Evolutionary conservation across 805 yeast genomes (phyloP), one percentile per base, ranked within the genome.

Genomic region (Candida multigemmis): DNA sequence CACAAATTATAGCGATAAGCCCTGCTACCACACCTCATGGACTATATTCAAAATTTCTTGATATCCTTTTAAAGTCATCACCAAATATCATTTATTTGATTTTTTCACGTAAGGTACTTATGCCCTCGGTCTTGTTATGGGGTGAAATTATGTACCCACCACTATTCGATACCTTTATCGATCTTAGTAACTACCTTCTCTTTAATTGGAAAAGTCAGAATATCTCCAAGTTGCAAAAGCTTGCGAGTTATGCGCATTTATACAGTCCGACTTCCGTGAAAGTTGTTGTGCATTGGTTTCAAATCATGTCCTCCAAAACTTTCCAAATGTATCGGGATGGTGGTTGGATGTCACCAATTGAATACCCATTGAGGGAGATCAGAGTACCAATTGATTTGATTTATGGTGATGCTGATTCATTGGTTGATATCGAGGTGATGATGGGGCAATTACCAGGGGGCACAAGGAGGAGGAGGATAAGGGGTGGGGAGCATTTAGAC

Each of bases 21-120:
- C 97, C 97, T 0, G 96, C 96, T 1, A 79, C 89, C 68, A 79
- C 94, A 0, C 97, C 97, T 0, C 78, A 75, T 23, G 91, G 94
- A 2, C 60, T 87, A 21, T 74, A 77, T 35, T 82, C 87, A 36
- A 71, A 76, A 42, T 57, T 89, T 22, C 76, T 83, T 12, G 89
- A 83, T 44, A 66, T 81, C 1, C 59, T 89, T 24, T 71, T 83
- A 34, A 71, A 79, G 38, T 69, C 91, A 1, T 75, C 86, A 3
- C 96, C 96, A 1, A 62, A 72, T 28, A 50, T 85, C 21, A 56
- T 87, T 43, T 82, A 65, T 45, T 49, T 74, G 17, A 50, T 85
- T 21, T 87, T 87, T 48, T 94, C 96, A 3, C 59, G 72, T 27
- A 65, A 74, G 35, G 76, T 84, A 2, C 63, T 87, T 21, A 61